Evolutionary conservation across 805 yeast genomes (phyloP).

Genomic region (Phaffomyces opuntiae): DNA sequence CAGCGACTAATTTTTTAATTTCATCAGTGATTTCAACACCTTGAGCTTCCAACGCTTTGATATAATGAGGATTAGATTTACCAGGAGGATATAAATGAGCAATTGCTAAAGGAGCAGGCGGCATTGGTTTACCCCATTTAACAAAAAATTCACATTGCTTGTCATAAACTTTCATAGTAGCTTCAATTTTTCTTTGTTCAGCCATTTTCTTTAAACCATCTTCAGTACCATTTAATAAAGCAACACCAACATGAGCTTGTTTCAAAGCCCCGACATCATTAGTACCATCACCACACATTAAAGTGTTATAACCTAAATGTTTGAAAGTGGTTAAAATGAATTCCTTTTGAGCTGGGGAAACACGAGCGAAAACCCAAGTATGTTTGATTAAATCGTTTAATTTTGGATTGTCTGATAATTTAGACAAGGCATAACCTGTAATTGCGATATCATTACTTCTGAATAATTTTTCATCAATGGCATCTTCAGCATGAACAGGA

Average conservation of each 20-base stretch:
- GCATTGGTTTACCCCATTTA: slow-evolving; percentile 78
- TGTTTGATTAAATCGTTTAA: slow-evolving; percentile 69
- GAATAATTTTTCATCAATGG: slow-evolving; percentile 50
- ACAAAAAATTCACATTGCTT: slow-evolving; percentile 76
- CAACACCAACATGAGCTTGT: slow-evolving; percentile 97
- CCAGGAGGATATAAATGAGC: slow-evolving; percentile 98
- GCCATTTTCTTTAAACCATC: slow-evolving; percentile 86
- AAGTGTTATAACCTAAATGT: slow-evolving; percentile 82
- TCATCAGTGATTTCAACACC: slow-evolving; percentile 80
- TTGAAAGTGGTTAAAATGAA: slow-evolving; percentile 78
- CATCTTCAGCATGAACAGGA: slow-evolving; percentile 56
- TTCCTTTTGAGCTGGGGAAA: slow-evolving; percentile 94
- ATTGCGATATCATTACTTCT: slow-evolving; percentile 77
- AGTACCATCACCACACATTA: slow-evolving; percentile 99
- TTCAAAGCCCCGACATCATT: slow-evolving; percentile 98
- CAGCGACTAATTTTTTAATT: slow-evolving; percentile 51
- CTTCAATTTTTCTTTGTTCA: slow-evolving; percentile 67
- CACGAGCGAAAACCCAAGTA: slow-evolving; percentile 97
- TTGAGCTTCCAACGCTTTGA: slow-evolving; percentile 75
- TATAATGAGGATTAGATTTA: slow-evolving; percentile 79
- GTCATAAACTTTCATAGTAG: slow-evolving; percentile 59
- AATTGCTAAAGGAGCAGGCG: slow-evolving; percentile 77
- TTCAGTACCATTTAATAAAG: slow-evolving; percentile 94
- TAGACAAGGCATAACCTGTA: slow-evolving; percentile 82
- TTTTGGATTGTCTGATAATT: slow-evolving; percentile 60